Base-by-base conservation (phyloP, 2,329 filamentous ascomycete genomes). In the Aspergillus glaucus region DNA sequence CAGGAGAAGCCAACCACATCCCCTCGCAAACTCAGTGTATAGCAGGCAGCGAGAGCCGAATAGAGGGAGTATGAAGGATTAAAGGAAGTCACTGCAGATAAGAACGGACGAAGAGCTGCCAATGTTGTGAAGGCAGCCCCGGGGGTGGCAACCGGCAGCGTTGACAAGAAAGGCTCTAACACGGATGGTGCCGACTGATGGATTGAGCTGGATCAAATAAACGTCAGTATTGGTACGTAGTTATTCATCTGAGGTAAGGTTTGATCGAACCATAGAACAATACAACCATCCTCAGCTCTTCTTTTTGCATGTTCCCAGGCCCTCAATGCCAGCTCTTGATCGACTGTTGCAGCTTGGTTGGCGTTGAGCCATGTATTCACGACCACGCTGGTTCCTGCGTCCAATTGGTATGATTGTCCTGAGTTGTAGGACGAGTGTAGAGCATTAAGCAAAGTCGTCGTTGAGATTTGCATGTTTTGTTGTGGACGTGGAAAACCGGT, bases 241-340 rank as follows among this genome's bases (percentile, higher is more conserved):
- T 52, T 22, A 22, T 57, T 32, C 17, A 36, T 8, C 39, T 14
- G 19, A 32, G 47, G 26, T 7, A n/a, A 17, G 6, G 36, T 45
- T 10, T 15, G 12, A 22, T 19, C 19, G 21, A 6, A 95, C 89
- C 87, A 87, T 57, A 98, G 72, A 47, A 97, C 78, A 55, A 98
- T 87, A 65, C 91, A 96, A 14, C 89, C 91, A 73, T 98, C 93
- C 68, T 98, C 93, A 39, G 93, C 93, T 73, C 93, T 82, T 53
- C 93, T 84, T 58, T 92, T 82, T 49, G 93, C 92, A 75, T 98
- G 93, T 72, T 98, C 93, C 92, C 93, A 98, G 2, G 91, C 90
- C 65, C 88, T 82, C 46, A 82, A 77, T 14, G 88, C 87, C 45
- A 98, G 72, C 19, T 86, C 81, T 39, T 80, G 72, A 70, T 98